Percentiles rank a stretch among this genome's conserved stretches.
These are phyloP conservation scores for Tilletiaria anomala DNA, from an alignment of 1,284 basidiomycete species.

Conservation along the genomic window DNA sequence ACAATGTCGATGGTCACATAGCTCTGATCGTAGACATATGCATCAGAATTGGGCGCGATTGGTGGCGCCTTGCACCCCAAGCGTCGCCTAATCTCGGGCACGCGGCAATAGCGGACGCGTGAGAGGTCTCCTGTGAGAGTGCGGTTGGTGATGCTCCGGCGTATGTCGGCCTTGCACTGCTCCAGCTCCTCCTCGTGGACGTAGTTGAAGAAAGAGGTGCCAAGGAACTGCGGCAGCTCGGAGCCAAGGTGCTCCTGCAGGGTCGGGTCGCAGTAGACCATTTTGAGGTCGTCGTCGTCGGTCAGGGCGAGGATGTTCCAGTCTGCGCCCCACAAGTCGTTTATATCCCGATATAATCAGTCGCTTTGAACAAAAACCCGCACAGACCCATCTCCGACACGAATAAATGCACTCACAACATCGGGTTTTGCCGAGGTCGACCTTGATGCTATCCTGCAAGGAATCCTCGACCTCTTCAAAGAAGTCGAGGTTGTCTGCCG, in stretches of 20 bases:
- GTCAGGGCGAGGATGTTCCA: conserved; percentile 1
- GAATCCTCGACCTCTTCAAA: no score
- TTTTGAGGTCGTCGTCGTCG: conserved; percentile 50
- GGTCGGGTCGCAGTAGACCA: conserved; percentile 71
- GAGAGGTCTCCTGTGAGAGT: conserved; percentile 19
- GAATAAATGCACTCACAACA: no score
- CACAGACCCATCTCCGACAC: no score
- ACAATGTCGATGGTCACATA: conserved; percentile 84
- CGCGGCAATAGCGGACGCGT: conserved; percentile 40
- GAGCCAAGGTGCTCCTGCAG: conserved; percentile 59
- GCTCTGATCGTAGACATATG: conserved; percentile 57
- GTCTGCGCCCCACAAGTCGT: no score
- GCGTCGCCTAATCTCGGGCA: conserved; percentile 43
- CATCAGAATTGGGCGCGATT: conserved; percentile 48
- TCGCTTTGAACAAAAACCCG: no score
- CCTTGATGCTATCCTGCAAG: no score
- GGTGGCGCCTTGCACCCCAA: conserved; percentile 41
- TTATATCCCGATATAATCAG: background rate
- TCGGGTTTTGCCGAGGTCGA: no score
- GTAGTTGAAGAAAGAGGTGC: conserved; percentile 63
- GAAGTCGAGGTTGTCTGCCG: no score
- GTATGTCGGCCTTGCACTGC: conserved; percentile 47
- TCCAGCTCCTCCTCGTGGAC: conserved; percentile 74
- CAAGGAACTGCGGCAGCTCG: conserved; percentile 46
- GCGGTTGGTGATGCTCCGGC: background rate